phyloP scores from a whole-genome alignment of 306 rosid genomes.

The Trifolium subterraneum region DNA sequence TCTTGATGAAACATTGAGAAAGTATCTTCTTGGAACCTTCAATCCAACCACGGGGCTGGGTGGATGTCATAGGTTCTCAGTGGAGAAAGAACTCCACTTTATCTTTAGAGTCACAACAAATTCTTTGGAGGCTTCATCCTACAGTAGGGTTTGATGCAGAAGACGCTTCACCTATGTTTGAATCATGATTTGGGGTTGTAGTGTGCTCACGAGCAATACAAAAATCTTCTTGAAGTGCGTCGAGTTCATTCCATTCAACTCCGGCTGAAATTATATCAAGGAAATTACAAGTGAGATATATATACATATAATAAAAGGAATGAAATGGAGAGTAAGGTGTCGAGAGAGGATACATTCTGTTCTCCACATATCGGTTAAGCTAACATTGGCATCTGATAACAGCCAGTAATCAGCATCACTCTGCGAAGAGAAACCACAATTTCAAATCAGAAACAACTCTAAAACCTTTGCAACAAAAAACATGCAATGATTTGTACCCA shows the following conservation, averaged over 20 bases:
- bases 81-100: slow-evolving; percentile 30
- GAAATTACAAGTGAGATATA: slow-evolving; percentile 26
- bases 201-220: slow-evolving; percentile 47
- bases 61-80: slow-evolving; percentile 58
- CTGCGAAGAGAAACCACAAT: slow-evolving; percentile 51
- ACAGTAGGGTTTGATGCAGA: slow-evolving; percentile 55
- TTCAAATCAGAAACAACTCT: slow-evolving; percentile 9
- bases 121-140: slow-evolving; percentile 49
- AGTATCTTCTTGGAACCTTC: slow-evolving; percentile 56
- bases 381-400: slow-evolving; percentile 80
- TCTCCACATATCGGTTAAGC: slow-evolving; percentile 97
- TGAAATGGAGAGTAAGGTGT: slow-evolving; percentile 25
- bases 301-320: neutral
- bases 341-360: slow-evolving; percentile 71
- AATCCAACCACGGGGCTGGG: slow-evolving; percentile 53
- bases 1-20: slow-evolving; percentile 37
- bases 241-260: slow-evolving; percentile 78
- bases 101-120: slow-evolving; percentile 41
- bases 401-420: slow-evolving; percentile 97
- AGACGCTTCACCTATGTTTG: slow-evolving; percentile 55
- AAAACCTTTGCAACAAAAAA: slow-evolving; percentile 25
- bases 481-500: slow-evolving; percentile 1
- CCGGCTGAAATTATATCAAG: slow-evolving; percentile 66
- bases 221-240: slow-evolving; percentile 63
- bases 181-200: slow-evolving; percentile 50